Evolutionary conservation across 2,329 filamentous ascomycete species (phyloP), one percentile per base, ranked within the genome.

Genomic region (Colletotrichum karsti): DNA sequence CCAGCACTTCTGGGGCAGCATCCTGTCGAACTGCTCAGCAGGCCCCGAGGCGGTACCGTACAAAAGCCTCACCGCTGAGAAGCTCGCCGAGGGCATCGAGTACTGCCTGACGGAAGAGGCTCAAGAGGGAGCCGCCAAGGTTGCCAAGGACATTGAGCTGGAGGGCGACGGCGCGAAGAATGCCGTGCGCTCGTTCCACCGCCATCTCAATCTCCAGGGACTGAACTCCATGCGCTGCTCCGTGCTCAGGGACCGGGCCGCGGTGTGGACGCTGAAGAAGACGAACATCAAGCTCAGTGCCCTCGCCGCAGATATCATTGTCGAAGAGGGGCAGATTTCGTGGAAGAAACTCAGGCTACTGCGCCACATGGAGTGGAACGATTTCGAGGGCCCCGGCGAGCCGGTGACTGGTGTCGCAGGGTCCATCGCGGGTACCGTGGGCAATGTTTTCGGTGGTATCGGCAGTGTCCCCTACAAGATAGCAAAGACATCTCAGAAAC

Each of bases 1-100:
- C 74, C 92, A 94, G 76, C 87, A 91, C 54, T 94, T 94, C 75
- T 94, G 92, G 92, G 92, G 92, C 2, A 83, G 84, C 18, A 92
- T 92, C 88, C 84, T 94, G 1, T 84, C 84, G 5, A 87, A 84
- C 35, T 84, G 89, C 1, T 86, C 87, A 26, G 91, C 91, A 1
- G 92, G 92, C 1, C 90, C 91, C 0, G 80, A 86, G 44, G 87
- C 91, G 1, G 85, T 93, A 8, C 91, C 91, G 0, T 92, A 93
- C 79, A 93, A 93, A 78, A 79, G 85, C 9, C 77, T 94, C 2
- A 88, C 83, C 1, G 85, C 83, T 0, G 89, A 93, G 66, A 88
- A 86, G 46, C 78, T 94, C 1, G 89, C 89, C 0, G 88, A 92
- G n/a, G 91, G 91, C 0, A 94, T 94, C 77, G 87, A 86, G 75